A percentile compares a stretch with the other conserved stretches of the same genome.
Evolutionary conservation across 2,329 filamentous ascomycete species (phyloP).

Genomic region (Spiromastix sp.): DNA sequence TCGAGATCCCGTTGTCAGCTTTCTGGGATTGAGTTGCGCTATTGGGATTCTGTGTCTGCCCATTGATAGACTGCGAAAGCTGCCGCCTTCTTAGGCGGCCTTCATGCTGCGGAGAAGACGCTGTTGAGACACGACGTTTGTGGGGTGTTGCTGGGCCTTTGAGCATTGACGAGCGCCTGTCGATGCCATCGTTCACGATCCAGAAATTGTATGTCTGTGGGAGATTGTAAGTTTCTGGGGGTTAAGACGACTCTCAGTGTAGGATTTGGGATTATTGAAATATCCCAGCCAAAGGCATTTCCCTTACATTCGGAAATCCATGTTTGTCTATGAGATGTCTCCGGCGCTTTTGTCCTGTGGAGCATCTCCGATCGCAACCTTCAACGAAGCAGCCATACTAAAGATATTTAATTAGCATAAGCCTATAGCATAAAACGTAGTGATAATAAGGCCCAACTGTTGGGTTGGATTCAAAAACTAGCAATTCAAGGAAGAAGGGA

Average conservation of each 20-base stretch:
- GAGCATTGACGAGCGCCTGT: slow-evolving; percentile 70
- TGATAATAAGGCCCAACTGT: too few relatives aligned
- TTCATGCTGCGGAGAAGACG: slow-evolving; percentile 23
- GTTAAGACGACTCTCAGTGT: neutral
- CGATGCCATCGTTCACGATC: slow-evolving; percentile 81
- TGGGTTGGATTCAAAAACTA: neutral
- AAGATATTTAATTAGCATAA: slow-evolving; percentile 1
- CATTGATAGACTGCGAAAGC: slow-evolving; percentile 15
- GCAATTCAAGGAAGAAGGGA: too few relatives aligned
- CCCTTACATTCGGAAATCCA: slow-evolving; percentile 60
- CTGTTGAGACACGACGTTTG: slow-evolving; percentile 28
- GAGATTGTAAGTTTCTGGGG: neutral
- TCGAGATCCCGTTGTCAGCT: neutral
- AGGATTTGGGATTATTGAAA: neutral
- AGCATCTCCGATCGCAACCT: slow-evolving; percentile 74
- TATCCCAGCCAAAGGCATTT: neutral
- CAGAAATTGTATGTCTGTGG: slow-evolving; percentile 68
- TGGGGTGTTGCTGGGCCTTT: slow-evolving; percentile 26
- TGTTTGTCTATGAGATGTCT: slow-evolving; percentile 93
- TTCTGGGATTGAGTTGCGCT: neutral
- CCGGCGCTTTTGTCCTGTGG: slow-evolving; percentile 70
- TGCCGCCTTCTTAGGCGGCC: slow-evolving; percentile 23
- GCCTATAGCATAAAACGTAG: too few relatives aligned
- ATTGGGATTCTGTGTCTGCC: neutral
- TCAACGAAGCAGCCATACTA: slow-evolving; percentile 86